A percentile compares a stretch with the other conserved stretches of the same genome.
Evolutionary conservation across 352 stramenopile species (phyloP).

Genomic region (Plasmopara muralis): DNA sequence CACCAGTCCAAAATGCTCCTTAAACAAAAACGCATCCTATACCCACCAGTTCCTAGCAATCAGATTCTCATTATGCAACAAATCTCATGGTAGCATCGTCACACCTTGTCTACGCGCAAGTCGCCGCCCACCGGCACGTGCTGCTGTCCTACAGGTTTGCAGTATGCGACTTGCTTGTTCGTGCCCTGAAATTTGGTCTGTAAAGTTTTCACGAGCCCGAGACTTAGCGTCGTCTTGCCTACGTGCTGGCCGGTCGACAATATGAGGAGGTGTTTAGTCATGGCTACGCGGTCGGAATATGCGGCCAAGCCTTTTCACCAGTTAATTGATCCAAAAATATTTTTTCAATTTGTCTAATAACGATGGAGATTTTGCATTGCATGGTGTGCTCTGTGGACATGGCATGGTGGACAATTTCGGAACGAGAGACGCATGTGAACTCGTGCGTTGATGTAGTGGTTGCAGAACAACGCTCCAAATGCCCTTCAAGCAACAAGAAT

Average conservation of each 20-base stretch:
- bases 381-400: conserved; percentile 60
- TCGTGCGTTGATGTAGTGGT: conserved; percentile 51
- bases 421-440: conserved; percentile 66
- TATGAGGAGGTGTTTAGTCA: conserved; percentile 76
- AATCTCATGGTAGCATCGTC: neutral
- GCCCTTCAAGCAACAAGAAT: conserved; percentile 46
- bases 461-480: conserved; percentile 30
- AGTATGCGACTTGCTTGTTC: conserved; percentile 79
- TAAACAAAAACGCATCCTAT: conserved; percentile 92
- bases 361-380: conserved; percentile 22
- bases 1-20: conserved; percentile 94
- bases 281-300: conserved; percentile 8
- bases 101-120: conserved; percentile 85
- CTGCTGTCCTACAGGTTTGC: conserved; percentile 96
- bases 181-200: conserved; percentile 82
- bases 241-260: conserved; percentile 94
- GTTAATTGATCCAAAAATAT: no score
- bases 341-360: neutral
- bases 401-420: conserved; percentile 35
- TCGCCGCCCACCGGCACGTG: conserved; percentile 76
- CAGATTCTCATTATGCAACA: neutral
- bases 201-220: conserved; percentile 92
- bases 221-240: conserved; percentile 95
- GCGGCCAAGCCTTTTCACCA: neutral
- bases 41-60: neutral